Evolutionary conservation across 1,284 basidiomycete species (phyloP), one percentile per base, ranked within the genome.

Genomic region (Pseudozyma hubeiensis): DNA sequence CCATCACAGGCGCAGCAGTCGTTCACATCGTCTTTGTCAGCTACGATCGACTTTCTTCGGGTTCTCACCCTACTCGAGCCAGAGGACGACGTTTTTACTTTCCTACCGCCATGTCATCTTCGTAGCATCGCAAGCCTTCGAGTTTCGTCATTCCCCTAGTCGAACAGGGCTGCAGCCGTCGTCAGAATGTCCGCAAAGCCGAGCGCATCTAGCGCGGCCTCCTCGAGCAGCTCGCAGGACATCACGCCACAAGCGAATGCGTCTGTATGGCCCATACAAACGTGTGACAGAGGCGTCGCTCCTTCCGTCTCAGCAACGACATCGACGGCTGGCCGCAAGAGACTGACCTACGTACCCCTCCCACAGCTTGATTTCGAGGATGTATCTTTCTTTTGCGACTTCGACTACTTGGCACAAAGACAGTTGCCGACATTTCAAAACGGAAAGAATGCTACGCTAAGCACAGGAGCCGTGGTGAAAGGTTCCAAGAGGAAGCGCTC

Each of bases 291-390:
- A 29, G 48, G 40, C 29, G 8, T 41, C 24, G 52, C 24, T 7
- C 10, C 46, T 5, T 35, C 49, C 11, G n/a, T 35, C 11, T 30
- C 45, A 7, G 3, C 46, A 16, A 6, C 47, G 29, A 5, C 35
- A 0, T 4, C 51, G 4, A 7, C 33, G 5, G 17, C 16, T 17
- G 19, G 37, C 8, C 47, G 44, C 29, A 53, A 56, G 29, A 44
- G 51, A 7, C 29, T 46, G 16, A n/a, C 34, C 1, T 57, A 60
- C 14, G 60, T 70, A 1, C 53, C 52, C 0, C 13, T 75, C n/a
- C n/a, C 50, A 1, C 52, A 53, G 4, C 47, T 75, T 40, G 67
- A 75, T 24, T 75, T 75, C 31, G 72, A 75, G 35, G 67, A 75
- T 29, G 66, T 70, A 10, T 70, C 72, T 6, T 64, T 44, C 55